Base-by-base conservation (phyloP, 2,329 filamentous ascomycete species). In the Mycosphaerella sp. region DNA sequence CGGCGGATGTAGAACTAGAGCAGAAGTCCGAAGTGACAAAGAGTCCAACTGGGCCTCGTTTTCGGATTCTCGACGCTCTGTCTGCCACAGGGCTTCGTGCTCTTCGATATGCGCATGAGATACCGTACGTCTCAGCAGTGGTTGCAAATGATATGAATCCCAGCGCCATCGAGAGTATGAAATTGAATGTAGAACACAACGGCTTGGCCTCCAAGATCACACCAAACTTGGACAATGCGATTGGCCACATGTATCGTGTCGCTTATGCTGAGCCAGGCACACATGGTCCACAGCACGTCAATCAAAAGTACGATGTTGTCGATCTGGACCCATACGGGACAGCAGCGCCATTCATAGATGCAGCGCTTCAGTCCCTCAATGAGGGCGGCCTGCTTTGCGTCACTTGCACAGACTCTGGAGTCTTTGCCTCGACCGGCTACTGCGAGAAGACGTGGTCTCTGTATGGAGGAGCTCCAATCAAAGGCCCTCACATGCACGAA, bases 321-420 rank as follows among this genome's bases (percentile, higher is more conserved):
- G 93, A 98, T 67, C 79, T 98, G 27, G 93, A 98, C 67, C 93
- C 93, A 0, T 98, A 98, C 63, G 93, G 93, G 37, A 94, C 89
- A 0, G 93, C 91, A 0, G 88, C 87, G 8, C 87, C 88, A 1
- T 98, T 98, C 69, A 79, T 98, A 48, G 93, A 98, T 66, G 84
- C 88, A 1, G 89, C 93, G 1, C 76, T 98, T 7, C 90, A 96
- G 70, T 82, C 87, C 1, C 79, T 96, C 6, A 82, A 86, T 57
- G 88, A 96, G 61, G 91, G 91, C 1, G 93, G 93, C 3, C 76
- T 98, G 35, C 78, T 98, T 4, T 96, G 90, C 67, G 86, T 98
- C 4, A 98, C 93, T 1, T 98, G 93, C 70, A 98, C 93, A 0
- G 93, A 98, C 68, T 90, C 91, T 8, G 89, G 87, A 8, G 88